Percentiles rank a stretch among this genome's conserved stretches.
Conservation (phyloP, 176 grass and related monocot genomes). For the Rhipidocladum racemiflorum region DNA sequence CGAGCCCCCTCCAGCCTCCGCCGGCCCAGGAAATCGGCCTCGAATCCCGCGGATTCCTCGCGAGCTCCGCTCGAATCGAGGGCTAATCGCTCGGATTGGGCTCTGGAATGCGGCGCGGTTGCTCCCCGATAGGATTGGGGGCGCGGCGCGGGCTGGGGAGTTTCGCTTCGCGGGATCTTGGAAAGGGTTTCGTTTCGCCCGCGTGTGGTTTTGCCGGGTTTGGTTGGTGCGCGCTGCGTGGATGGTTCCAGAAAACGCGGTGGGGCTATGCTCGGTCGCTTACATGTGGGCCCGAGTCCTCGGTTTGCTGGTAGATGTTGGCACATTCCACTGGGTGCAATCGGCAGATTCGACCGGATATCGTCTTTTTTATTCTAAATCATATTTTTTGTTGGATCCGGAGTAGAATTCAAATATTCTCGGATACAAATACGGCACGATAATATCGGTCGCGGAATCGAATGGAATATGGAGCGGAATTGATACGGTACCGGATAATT, state of each 20-base stretch:
- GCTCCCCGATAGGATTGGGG: constrained; percentile 7
- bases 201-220: not conserved
- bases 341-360: too few relatives aligned
- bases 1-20: not conserved
- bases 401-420: too few relatives aligned
- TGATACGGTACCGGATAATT: too few relatives aligned
- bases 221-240: not conserved
- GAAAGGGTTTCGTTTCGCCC: constrained; percentile 5
- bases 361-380: too few relatives aligned
- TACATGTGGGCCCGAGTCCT: constrained; percentile 13
- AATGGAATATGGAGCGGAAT: too few relatives aligned
- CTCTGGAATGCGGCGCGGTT: not conserved
- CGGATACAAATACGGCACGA: too few relatives aligned
- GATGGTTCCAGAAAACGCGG: constrained; percentile 36
- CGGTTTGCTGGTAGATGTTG: not conserved
- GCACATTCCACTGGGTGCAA: too few relatives aligned
- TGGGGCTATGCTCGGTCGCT: not conserved
- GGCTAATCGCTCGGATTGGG: not conserved
- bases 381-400: too few relatives aligned
- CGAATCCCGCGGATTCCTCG: not conserved
- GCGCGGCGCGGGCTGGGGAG: not conserved
- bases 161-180: constrained; percentile 30
- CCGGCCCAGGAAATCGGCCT: not conserved
- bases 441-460: too few relatives aligned
- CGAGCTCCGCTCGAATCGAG: not conserved